Evolutionary conservation across 129 eudicot species (phyloP).

Genomic region (Mikania micrantha): DNA sequence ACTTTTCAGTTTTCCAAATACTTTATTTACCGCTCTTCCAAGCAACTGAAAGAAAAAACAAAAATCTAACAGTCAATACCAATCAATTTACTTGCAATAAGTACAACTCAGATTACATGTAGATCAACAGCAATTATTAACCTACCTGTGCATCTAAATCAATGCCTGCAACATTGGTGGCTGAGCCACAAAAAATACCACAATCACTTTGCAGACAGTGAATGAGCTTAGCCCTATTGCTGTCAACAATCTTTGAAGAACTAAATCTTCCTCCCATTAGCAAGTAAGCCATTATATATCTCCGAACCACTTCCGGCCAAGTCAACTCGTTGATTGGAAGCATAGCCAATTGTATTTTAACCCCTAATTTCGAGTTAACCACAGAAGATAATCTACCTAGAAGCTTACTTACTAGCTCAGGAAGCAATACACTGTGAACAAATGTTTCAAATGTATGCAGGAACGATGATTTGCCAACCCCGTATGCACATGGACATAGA

Average conservation of each 20-base stretch:
- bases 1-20: constrained; percentile 23
- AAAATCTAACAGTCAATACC: neutral
- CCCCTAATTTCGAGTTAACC: constrained; percentile 2
- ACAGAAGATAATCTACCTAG: constrained; percentile 29
- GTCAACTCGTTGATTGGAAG: constrained; percentile 49
- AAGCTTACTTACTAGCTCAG: constrained; percentile 34
- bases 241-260: constrained; percentile 15
- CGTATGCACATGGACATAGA: constrained; percentile 19
- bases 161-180: constrained; percentile 38
- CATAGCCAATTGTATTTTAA: constrained; percentile 18
- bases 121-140: constrained; percentile 1
- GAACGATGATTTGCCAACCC: constrained; percentile 14
- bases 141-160: constrained; percentile 50
- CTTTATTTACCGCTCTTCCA: constrained; percentile 36
- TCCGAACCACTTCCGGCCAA: constrained; percentile 65
- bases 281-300: constrained; percentile 39
- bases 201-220: constrained; percentile 55
- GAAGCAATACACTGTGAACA: constrained; percentile 29
- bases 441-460: constrained; percentile 8
- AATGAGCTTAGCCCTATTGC: constrained; percentile 23
- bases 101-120: neutral
- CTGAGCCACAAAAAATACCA: constrained; percentile 40
- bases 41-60: constrained; percentile 39
- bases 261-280: constrained; percentile 27
- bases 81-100: neutral